A percentile compares a stretch with the other conserved stretches of the same genome.
Conservation (phyloP, 495 filamentous ascomycete species). For the Tuber magnatum region DNA sequence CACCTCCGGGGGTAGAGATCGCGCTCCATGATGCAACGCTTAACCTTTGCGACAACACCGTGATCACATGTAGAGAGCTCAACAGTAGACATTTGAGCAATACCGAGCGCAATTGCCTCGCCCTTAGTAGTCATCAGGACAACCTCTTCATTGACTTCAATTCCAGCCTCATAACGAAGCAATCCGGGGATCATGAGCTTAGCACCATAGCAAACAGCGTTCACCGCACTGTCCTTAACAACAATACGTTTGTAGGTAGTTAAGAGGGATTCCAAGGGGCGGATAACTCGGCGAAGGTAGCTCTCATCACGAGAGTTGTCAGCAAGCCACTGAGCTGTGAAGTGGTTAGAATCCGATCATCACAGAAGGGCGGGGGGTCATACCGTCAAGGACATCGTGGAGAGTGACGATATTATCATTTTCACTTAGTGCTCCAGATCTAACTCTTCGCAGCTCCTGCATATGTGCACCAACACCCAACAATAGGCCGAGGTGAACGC, state of each 20-base stretch:
- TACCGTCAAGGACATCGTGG: slow-evolving; percentile 78
- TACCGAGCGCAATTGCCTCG: slow-evolving; percentile 90
- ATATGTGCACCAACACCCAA: slow-evolving; percentile 95
- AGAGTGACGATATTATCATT: slow-evolving; percentile 78
- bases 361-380: background rate
- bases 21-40: slow-evolving; percentile 98
- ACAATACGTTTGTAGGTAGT: slow-evolving; percentile 90
- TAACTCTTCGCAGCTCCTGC: slow-evolving; percentile 92
- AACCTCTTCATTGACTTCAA: slow-evolving; percentile 84
- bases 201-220: slow-evolving; percentile 94
- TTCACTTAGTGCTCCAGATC: slow-evolving; percentile 92
- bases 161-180: slow-evolving; percentile 78
- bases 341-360: background rate
- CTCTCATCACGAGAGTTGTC: slow-evolving; percentile 88
- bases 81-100: slow-evolving; percentile 91
- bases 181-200: slow-evolving; percentile 97
- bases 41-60: slow-evolving; percentile 93
- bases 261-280: slow-evolving; percentile 82
- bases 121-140: slow-evolving; percentile 98
- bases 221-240: slow-evolving; percentile 93
- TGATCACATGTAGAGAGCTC: slow-evolving; percentile 89
- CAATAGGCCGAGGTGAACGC: slow-evolving; percentile 87
- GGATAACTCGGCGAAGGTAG: slow-evolving; percentile 78
- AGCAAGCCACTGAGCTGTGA: slow-evolving; percentile 70
- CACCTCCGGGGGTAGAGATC: slow-evolving; percentile 91